These are phyloP conservation scores for Rubia tinctorum DNA, from an alignment of 305 asterid genomes.

Conservation along the genomic window DNA sequence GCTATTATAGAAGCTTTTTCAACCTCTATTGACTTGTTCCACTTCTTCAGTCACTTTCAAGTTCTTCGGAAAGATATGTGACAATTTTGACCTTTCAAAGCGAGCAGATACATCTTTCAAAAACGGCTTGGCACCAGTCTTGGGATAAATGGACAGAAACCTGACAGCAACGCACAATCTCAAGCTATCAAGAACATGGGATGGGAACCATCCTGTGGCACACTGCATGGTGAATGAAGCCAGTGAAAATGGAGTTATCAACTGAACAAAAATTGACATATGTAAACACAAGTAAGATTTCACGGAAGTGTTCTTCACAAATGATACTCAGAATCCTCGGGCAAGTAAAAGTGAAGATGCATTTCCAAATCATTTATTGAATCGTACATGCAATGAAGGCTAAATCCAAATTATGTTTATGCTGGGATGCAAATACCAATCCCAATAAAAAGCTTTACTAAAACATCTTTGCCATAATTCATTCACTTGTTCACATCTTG, in stretches of 20 bases:
- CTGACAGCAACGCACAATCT: constrained; percentile 73
- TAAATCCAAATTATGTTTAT: background rate
- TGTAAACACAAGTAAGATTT: background rate
- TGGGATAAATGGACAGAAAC: constrained; percentile 73
- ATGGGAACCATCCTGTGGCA: constrained; percentile 83
- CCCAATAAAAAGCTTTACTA: too few relatives aligned
- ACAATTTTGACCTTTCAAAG: constrained; percentile 65
- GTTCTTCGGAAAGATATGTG: constrained; percentile 36
- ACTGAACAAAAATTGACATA: background rate
- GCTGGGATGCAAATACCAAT: too few relatives aligned
- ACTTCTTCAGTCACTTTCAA: constrained; percentile 41
- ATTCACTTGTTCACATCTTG: background rate
- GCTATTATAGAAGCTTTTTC: background rate
- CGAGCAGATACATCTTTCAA: constrained; percentile 48
- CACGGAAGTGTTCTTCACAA: background rate
- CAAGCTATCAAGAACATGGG: constrained; percentile 50
- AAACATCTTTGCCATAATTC: background rate
- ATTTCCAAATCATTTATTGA: background rate
- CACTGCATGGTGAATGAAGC: constrained; percentile 41
- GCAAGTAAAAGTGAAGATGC: background rate
- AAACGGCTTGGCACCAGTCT: constrained; percentile 61
- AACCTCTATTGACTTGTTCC: constrained; percentile 51
- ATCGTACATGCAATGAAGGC: background rate
- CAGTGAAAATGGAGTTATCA: constrained; percentile 13
- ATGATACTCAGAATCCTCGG: background rate